Evolutionary conservation across 2,329 filamentous ascomycete genomes (phyloP).

Genomic region (Phyllosticta citrichinensis): DNA sequence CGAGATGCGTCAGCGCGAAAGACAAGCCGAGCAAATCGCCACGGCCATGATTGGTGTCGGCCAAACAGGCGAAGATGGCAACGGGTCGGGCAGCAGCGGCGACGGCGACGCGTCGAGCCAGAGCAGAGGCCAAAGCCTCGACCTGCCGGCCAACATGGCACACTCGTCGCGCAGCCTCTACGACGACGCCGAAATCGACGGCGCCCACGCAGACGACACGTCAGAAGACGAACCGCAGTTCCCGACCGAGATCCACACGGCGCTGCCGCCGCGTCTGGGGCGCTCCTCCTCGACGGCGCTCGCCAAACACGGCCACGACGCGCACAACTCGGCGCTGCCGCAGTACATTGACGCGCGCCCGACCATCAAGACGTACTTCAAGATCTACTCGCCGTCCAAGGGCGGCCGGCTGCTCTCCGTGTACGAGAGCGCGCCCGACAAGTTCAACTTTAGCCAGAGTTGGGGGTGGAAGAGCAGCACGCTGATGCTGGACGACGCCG

Average conservation of each 20-base stretch:
- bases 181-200: too few relatives aligned
- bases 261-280: too few relatives aligned
- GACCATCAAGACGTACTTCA: constrained; percentile 52
- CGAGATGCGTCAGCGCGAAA: constrained; percentile 12
- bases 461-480: constrained; percentile 54
- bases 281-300: too few relatives aligned
- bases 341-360: constrained; percentile 44
- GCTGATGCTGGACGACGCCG: constrained; percentile 44
- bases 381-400: constrained; percentile 50
- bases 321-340: constrained; percentile 30
- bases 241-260: too few relatives aligned
- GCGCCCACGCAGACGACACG: too few relatives aligned
- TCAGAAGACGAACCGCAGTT: too few relatives aligned
- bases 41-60: constrained; percentile 7
- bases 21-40: constrained; percentile 16
- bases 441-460: constrained; percentile 50
- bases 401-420: constrained; percentile 49
- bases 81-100: constrained; percentile 35
- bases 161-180: too few relatives aligned
- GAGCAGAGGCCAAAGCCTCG: neutral
- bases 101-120: constrained; percentile 19
- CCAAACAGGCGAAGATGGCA: constrained; percentile 31
- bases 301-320: neutral
- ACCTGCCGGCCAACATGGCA: neutral
- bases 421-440: constrained; percentile 49